Conservation (phyloP, 2,329 filamentous ascomycete genomes). For the Colletotrichum lini region DNA sequence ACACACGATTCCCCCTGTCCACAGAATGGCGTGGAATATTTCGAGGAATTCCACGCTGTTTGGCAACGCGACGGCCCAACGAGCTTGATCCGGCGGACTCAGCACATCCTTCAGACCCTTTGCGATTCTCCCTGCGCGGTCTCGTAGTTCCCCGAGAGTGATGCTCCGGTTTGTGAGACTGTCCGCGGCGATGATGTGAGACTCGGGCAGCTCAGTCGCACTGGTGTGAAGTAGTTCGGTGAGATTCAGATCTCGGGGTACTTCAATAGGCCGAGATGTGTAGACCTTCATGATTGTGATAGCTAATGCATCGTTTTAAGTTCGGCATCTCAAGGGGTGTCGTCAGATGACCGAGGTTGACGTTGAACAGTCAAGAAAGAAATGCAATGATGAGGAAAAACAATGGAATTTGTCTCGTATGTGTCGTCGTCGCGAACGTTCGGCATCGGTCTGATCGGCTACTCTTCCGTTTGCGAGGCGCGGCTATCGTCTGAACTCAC, state of each 20-base stretch:
- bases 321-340: neutral
- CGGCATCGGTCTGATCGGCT: neutral
- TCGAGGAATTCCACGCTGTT: constrained; percentile 63
- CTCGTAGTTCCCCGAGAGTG: constrained; percentile 59
- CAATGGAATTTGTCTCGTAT: neutral
- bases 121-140: constrained; percentile 57
- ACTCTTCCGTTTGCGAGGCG: neutral
- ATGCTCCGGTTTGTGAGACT: constrained; percentile 61
- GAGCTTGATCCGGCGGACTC: constrained; percentile 52
- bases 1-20: constrained; percentile 56
- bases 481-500: neutral
- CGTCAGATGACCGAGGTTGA: neutral
- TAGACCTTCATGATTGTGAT: constrained; percentile 52
- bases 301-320: constrained; percentile 10
- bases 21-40: constrained; percentile 57
- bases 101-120: constrained; percentile 53
- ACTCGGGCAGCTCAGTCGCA: constrained; percentile 53
- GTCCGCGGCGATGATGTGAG: constrained; percentile 59
- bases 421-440: neutral
- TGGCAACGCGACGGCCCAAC: constrained; percentile 60
- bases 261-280: constrained; percentile 48
- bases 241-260: constrained; percentile 58
- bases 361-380: neutral
- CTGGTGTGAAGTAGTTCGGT: constrained; percentile 60
- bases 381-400: neutral